Evolutionary conservation across 352 stramenopile species (phyloP).

Genomic region (Plasmopara muralis): DNA sequence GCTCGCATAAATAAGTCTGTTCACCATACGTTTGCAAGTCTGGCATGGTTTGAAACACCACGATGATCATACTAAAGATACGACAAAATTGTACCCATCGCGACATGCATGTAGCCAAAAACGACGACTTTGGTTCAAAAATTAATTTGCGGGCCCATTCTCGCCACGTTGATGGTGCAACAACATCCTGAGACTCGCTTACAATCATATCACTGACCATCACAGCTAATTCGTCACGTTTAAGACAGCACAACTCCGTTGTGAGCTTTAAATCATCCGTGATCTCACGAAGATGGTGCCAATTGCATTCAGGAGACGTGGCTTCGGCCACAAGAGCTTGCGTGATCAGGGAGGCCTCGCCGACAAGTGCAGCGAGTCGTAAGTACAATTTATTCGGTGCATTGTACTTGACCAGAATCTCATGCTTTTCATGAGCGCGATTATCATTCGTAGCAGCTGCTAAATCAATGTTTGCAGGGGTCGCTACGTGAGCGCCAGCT

Average conservation of each 20-base stretch:
- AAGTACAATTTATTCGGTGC: conserved; percentile 60
- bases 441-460: conserved; percentile 22
- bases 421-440: conserved; percentile 49
- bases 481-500: conserved; percentile 15
- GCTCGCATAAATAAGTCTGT: conserved; percentile 51
- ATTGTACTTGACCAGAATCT: conserved; percentile 79
- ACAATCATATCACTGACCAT: conserved; percentile 66
- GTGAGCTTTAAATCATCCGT: conserved; percentile 48
- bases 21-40: conserved; percentile 70
- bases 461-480: conserved; percentile 21
- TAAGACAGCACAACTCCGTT: conserved; percentile 35
- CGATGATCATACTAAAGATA: conserved; percentile 67
- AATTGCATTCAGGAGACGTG: conserved; percentile 30
- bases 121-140: conserved; percentile 40
- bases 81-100: conserved; percentile 60
- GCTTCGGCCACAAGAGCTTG: conserved; percentile 44
- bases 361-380: conserved; percentile 47
- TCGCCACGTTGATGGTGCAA: conserved; percentile 23
- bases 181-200: conserved; percentile 34
- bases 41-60: conserved; percentile 76
- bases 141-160: conserved; percentile 35
- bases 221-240: conserved; percentile 50
- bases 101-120: conserved; percentile 29
- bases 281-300: conserved; percentile 41
- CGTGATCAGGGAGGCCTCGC: conserved; percentile 61